phyloP scores from a whole-genome alignment of 1,284 basidiomycete genomes.

The Chalciporus piperatoides region DNA sequence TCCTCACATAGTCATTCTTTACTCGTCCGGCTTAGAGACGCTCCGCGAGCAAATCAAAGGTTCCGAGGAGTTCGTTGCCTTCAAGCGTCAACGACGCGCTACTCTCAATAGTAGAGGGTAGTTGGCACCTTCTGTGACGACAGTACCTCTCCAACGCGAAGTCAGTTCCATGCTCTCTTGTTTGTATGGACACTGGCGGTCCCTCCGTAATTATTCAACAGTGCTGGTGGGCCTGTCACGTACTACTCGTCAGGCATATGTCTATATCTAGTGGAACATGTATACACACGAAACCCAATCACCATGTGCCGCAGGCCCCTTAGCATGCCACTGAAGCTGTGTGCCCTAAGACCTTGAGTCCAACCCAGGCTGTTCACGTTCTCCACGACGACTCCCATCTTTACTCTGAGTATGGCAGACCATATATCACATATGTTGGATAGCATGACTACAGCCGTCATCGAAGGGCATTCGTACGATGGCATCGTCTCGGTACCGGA shows the following conservation, averaged over 20 bases:
- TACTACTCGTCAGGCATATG: too few species aligned
- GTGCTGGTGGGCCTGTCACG: too few species aligned
- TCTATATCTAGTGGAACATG: too few species aligned
- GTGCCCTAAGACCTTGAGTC: not conserved
- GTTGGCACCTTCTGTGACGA: too few species aligned
- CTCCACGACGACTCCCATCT: not conserved
- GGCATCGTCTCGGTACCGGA: slow-evolving; percentile 12
- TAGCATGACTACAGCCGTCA: not conserved
- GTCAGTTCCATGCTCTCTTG: not conserved
- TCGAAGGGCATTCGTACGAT: slow-evolving; percentile 13
- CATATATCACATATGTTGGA: not conserved
- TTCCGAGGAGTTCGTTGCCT: not conserved
- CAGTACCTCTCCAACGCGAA: too few species aligned
- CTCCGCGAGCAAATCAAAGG: not conserved
- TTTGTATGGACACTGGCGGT: too few species aligned
- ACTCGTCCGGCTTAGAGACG: not conserved
- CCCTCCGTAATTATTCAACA: too few species aligned
- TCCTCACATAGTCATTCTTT: too few species aligned
- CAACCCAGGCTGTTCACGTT: too few species aligned
- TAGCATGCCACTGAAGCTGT: not conserved
- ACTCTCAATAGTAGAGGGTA: not conserved
- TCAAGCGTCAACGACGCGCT: not conserved
- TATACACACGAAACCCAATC: not conserved
- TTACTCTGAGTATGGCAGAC: slow-evolving; percentile 1
- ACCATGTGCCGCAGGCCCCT: not conserved